These are phyloP conservation scores for Achaetomium macrosporum DNA, from an alignment of 2,329 filamentous ascomycete species.

Conservation along the genomic window DNA sequence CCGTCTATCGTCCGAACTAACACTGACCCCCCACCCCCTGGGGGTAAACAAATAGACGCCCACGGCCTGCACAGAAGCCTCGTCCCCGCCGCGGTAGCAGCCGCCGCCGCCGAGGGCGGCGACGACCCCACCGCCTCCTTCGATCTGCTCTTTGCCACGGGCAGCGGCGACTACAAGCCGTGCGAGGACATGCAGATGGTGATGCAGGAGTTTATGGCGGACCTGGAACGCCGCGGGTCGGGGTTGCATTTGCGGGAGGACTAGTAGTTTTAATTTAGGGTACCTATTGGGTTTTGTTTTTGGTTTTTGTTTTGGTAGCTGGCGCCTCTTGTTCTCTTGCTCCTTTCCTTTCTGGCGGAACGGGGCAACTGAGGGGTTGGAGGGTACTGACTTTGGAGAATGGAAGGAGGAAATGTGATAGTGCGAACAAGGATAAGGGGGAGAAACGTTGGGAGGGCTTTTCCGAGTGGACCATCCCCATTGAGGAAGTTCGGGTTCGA, in stretches of 20 bases:
- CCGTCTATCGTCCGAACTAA: background rate
- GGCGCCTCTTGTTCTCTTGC: no score
- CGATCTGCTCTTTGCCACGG: slow-evolving; percentile 5
- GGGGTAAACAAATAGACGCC: background rate
- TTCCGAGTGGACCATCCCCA: no score
- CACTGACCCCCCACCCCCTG: background rate
- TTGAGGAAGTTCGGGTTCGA: no score
- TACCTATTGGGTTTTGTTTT: no score
- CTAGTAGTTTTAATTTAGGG: no score
- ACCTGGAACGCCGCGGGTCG: background rate
- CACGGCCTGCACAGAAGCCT: background rate
- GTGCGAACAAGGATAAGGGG: no score
- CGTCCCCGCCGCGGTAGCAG: background rate
- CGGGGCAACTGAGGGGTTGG: no score
- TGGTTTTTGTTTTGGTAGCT: no score
- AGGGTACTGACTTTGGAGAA: no score
- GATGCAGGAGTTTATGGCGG: slow-evolving; percentile 11
- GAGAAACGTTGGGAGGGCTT: no score
- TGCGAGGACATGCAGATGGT: slow-evolving; percentile 11
- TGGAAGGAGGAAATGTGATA: no score
- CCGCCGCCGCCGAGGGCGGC: slow-evolving; percentile 1
- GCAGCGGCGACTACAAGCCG: slow-evolving; percentile 2
- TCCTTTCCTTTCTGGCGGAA: no score
- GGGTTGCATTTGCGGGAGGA: background rate
- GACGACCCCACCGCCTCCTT: slow-evolving; percentile 4